Conservation (phyloP, 768 basidiomycete species). For the Scleroderma citrinum region DNA sequence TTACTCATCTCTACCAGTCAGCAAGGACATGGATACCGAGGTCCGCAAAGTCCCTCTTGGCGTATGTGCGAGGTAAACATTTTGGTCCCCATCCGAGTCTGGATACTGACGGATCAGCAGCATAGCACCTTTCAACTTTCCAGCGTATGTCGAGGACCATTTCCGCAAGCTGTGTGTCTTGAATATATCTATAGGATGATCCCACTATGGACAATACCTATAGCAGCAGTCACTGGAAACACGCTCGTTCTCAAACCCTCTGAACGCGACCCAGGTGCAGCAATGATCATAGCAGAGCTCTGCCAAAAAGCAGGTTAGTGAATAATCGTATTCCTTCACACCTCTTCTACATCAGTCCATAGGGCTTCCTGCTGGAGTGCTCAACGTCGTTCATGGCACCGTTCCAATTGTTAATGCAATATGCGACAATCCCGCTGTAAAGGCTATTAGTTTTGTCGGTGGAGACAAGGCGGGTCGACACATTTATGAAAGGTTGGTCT, state of each 20-base stretch:
- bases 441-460: conserved; percentile 95
- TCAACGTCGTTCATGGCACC: conserved; percentile 90
- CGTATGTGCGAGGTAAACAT: conserved; percentile 62
- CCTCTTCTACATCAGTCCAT: conserved; percentile 3
- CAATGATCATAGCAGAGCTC: conserved; percentile 96
- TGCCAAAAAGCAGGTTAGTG: conserved; percentile 75
- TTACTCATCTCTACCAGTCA: conserved; percentile 45
- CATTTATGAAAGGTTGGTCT: conserved; percentile 74
- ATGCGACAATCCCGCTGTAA: conserved; percentile 87
- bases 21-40: conserved; percentile 95
- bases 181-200: conserved; percentile 62
- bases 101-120: conserved; percentile 28
- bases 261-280: conserved; percentile 94
- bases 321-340: not conserved
- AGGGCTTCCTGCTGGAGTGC: conserved; percentile 81
- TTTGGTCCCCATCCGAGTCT: not conserved
- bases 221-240: conserved; percentile 87
- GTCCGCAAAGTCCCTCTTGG: conserved; percentile 81
- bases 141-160: conserved; percentile 44
- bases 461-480: conserved; percentile 90
- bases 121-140: conserved; percentile 86
- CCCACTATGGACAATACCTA: conserved; percentile 91
- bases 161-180: not conserved
- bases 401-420: conserved; percentile 89
- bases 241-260: conserved; percentile 93